Conservation (phyloP, 257 asterid genomes). For the Petunia axillaris region DNA sequence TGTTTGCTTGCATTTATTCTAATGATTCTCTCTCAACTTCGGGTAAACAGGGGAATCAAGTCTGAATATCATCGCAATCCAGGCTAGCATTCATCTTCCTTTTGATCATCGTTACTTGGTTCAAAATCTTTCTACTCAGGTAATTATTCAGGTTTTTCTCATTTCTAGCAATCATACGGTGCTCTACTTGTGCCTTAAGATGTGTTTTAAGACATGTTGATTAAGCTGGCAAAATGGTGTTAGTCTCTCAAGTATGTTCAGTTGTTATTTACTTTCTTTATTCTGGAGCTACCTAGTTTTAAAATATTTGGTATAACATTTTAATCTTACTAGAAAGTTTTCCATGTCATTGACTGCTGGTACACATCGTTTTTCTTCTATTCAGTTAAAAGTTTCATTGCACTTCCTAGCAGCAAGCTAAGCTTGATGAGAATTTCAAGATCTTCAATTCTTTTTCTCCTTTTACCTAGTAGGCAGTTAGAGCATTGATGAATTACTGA, state of each 20-base stretch:
- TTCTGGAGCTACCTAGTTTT: background rate
- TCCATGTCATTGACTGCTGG: too few relatives aligned
- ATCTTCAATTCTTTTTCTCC: too few relatives aligned
- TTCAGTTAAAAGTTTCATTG: too few relatives aligned
- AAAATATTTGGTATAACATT: too few relatives aligned
- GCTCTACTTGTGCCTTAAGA: background rate
- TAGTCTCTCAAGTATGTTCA: too few relatives aligned
- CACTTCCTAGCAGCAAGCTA: too few relatives aligned
- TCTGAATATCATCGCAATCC: constrained; percentile 69
- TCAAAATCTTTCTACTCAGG: constrained; percentile 91
- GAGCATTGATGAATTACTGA: too few relatives aligned
- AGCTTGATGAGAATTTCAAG: too few relatives aligned
- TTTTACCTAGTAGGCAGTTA: too few relatives aligned
- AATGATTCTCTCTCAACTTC: constrained; percentile 25
- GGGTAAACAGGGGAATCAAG: constrained; percentile 64
- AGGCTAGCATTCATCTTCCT: constrained; percentile 85
- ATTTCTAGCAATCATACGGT: background rate
- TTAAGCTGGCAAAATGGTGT: background rate
- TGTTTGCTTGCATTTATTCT: background rate
- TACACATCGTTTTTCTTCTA: too few relatives aligned
- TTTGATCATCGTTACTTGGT: constrained; percentile 66
- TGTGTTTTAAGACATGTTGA: background rate
- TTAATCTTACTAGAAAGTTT: too few relatives aligned
- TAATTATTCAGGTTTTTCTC: constrained; percentile 33
- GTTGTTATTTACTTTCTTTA: background rate